These are phyloP conservation scores for Heritiera littoralis DNA, from an alignment of 345 rosid species.

Conservation along the genomic window DNA sequence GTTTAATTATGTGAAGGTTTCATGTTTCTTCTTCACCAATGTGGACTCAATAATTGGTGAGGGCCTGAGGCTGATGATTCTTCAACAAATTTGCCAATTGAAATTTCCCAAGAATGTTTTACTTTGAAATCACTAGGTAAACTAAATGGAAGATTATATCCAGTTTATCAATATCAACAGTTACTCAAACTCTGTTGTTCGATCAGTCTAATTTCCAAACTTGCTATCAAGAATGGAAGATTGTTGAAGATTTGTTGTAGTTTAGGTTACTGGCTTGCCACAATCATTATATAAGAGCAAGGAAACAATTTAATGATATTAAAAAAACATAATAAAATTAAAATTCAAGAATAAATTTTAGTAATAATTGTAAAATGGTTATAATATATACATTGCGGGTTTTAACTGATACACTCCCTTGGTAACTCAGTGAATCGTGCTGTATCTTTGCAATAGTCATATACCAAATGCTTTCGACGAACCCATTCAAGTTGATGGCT, in stretches of 20 bases:
- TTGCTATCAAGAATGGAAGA: no score
- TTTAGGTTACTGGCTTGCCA: background rate
- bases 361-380: background rate
- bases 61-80: no score
- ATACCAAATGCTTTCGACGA: conserved; percentile 9
- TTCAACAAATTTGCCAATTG: background rate
- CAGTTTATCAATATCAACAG: background rate
- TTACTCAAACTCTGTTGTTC: no score
- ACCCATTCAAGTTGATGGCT: conserved; percentile 19
- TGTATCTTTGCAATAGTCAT: conserved; percentile 16
- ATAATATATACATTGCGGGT: background rate
- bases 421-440: conserved; percentile 13
- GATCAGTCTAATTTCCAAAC: no score
- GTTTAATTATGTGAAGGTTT: no score
- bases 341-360: background rate
- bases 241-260: background rate
- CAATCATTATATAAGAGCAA: background rate
- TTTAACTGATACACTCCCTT: conserved; percentile 17
- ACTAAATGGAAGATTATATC: background rate
- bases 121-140: background rate
- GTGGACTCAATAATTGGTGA: no score
- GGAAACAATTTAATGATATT: no score
- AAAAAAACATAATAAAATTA: no score
- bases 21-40: no score
- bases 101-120: background rate